These are phyloP conservation scores for Penicillium occitanis DNA, from an alignment of 2,329 filamentous ascomycete genomes.

Conservation along the genomic window DNA sequence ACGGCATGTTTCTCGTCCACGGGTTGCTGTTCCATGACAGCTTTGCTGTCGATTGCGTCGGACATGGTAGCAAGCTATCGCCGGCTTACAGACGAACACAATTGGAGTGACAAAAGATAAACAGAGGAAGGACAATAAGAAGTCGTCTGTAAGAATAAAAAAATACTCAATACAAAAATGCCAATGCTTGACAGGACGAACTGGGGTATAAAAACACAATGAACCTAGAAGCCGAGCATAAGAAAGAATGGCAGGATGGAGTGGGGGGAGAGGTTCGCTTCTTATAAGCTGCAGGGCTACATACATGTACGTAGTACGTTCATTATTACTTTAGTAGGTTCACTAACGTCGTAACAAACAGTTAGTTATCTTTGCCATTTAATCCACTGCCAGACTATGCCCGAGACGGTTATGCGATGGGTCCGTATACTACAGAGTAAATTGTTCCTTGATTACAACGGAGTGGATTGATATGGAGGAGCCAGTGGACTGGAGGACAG, in stretches of 20 bases:
- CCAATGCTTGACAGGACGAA: background rate
- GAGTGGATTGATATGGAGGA: background rate
- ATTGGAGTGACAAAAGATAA: background rate
- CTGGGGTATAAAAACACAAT: background rate
- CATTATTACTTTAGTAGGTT: background rate
- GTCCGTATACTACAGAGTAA: background rate
- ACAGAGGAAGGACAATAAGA: background rate
- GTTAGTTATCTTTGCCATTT: background rate
- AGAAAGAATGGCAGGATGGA: background rate
- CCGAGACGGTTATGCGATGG: background rate
- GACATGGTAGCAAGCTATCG: constrained; percentile 8
- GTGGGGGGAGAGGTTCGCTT: background rate
- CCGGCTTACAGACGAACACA: background rate
- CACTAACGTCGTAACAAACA: background rate
- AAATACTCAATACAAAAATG: background rate
- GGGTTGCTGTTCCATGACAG: constrained; percentile 18
- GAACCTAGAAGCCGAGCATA: background rate
- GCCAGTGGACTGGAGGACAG: background rate
- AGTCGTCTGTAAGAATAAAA: background rate
- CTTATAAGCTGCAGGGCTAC: constrained; percentile 6
- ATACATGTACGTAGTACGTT: background rate
- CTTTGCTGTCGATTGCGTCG: constrained; percentile 21
- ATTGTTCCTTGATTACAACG: background rate
- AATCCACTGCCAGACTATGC: background rate
- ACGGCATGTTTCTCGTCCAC: constrained; percentile 18